These are phyloP conservation scores for Lipomyces oligophaga DNA, from an alignment of 805 yeast genomes.

Conservation along the genomic window DNA sequence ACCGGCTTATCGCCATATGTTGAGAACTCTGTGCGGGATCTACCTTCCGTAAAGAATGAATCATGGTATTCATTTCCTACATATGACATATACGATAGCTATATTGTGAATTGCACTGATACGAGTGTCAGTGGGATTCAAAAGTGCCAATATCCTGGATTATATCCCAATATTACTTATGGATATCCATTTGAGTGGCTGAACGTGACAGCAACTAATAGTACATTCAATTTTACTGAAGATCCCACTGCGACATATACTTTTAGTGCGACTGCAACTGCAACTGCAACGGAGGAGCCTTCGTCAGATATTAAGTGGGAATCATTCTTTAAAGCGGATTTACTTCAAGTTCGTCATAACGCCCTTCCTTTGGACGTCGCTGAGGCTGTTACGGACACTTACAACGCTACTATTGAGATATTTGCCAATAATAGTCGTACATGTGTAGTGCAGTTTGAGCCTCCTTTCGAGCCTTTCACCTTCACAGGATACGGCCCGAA, in stretches of 20 bases:
- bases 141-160: conserved; percentile 25
- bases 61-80: conserved; percentile 28
- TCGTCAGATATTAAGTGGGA: neutral
- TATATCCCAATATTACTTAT: conserved; percentile 27
- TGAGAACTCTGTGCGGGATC: conserved; percentile 47
- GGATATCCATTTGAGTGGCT: conserved; percentile 27
- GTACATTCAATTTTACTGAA: conserved; percentile 18
- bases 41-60: conserved; percentile 57
- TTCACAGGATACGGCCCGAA: conserved; percentile 22
- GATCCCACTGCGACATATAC: conserved; percentile 9
- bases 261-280: conserved; percentile 2
- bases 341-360: conserved; percentile 1
- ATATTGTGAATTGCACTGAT: conserved; percentile 11
- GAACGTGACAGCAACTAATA: conserved; percentile 20
- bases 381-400: conserved; percentile 1
- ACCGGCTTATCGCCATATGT: conserved; percentile 51
- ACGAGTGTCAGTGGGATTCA: conserved; percentile 8
- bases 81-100: neutral
- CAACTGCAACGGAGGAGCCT: conserved; percentile 5
- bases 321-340: neutral
- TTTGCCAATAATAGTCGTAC: conserved; percentile 25
- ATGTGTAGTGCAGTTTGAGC: conserved; percentile 23
- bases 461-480: conserved; percentile 23
- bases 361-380: neutral
- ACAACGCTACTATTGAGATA: conserved; percentile 26